Evolutionary conservation across 345 rosid species (phyloP), one percentile per base, ranked within the genome.

Genomic region (Murraya koenigii): DNA sequence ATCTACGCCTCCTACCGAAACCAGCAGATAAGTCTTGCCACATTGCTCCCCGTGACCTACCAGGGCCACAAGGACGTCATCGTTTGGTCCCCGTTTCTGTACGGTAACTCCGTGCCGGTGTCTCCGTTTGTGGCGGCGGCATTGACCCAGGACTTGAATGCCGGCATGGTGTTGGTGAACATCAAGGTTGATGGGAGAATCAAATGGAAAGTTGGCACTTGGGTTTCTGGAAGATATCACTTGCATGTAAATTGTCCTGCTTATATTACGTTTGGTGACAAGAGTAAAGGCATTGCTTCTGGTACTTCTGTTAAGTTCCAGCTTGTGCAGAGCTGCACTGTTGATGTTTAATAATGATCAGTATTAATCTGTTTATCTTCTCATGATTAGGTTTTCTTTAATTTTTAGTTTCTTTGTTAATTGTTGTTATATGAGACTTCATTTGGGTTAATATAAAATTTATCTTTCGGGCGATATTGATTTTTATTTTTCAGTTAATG

Each of bases 191-290:
- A 86, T 0, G 97, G 97, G 26, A 76, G 60, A 30, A 69, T 91
- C 49, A 89, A 77, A 78, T 95, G 93, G 94, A 93, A 87, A 69
- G 94, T 93, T 8, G 98, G 98, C 3, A 79, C 97, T 7, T 92
- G 92, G 93, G 69, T 90, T 36, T 92, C 98, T 0, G 90, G 96
- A 3, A 75, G 69, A 75, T 95, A 95, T 77, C 90, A 74, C 3
- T 52, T 95, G 65, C 82, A 79, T 5, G 92, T 80, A 6, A 90
- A 82, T 35, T 93, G 99, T 76, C 98, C 98, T 0, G 90, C 91
- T 3, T 83, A 77, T 68, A 65, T 93, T 69, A 62, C 44, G 3
- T 62, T 77, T 19, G 78, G 82, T 3, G 83, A 66, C 10, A 68
- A 38, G 56, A 69, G n/a, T 28, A 41, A 77, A 26, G 84, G 78